phyloP scores from a whole-genome alignment of 805 yeast species.

The Schizosaccharomyces octosporus region DNA sequence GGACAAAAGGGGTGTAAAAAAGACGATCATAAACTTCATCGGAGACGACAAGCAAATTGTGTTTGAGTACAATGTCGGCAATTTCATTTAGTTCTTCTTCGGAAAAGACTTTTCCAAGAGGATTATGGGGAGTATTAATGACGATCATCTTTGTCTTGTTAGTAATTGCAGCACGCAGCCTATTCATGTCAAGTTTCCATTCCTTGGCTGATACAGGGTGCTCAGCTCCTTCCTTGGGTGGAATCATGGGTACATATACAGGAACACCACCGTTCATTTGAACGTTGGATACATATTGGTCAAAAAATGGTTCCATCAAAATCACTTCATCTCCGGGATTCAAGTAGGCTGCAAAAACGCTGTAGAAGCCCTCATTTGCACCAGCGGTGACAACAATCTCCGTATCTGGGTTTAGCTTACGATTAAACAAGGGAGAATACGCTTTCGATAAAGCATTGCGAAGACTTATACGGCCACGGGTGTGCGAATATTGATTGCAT shows the following conservation, averaged over 20 bases:
- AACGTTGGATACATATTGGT: conserved; percentile 84
- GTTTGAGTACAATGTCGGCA: conserved; percentile 63
- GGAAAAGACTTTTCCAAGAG: conserved; percentile 71
- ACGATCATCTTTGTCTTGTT: conserved; percentile 64
- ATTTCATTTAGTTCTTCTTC: conserved; percentile 46
- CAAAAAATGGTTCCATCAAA: conserved; percentile 91
- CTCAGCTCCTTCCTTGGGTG: conserved; percentile 45
- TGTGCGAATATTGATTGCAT: conserved; percentile 78
- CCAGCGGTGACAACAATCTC: conserved; percentile 78
- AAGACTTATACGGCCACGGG: conserved; percentile 63
- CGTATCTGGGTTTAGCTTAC: conserved; percentile 26
- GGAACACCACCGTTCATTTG: conserved; percentile 84
- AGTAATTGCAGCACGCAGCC: conserved; percentile 45
- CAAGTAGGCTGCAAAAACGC: conserved; percentile 64
- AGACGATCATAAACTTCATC: conserved; percentile 93
- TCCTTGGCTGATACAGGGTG: conserved; percentile 55
- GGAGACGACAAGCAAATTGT: conserved; percentile 59
- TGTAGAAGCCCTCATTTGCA: conserved; percentile 75
- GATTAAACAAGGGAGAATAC: conserved; percentile 43
- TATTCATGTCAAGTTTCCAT: conserved; percentile 66
- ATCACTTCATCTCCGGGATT: conserved; percentile 82
- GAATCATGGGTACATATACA: conserved; percentile 62
- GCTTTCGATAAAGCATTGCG: conserved; percentile 43
- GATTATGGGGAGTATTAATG: conserved; percentile 86
- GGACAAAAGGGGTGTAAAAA: conserved; percentile 46